phyloP scores from a whole-genome alignment of 495 filamentous ascomycete species.

The Penicillium paradoxum region DNA sequence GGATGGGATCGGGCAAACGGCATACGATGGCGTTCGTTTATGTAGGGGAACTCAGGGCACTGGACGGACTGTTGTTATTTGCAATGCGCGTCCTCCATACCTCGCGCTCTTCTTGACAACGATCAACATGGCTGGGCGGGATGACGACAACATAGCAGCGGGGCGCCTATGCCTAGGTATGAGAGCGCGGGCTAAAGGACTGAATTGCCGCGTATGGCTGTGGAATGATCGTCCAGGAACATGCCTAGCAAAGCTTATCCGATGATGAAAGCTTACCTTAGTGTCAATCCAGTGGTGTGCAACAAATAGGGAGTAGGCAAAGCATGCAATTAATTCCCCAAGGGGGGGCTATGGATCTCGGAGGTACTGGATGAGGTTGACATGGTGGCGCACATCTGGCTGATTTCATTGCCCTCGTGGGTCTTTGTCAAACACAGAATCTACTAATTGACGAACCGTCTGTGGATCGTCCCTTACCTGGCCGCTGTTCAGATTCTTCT shows the following conservation, averaged over 20 bases:
- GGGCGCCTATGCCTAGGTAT: slow-evolving; percentile 9
- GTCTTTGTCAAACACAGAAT: no score
- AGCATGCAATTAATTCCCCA: no score
- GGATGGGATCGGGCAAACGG: slow-evolving; percentile 5
- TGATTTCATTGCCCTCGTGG: neutral
- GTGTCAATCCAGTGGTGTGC: no score
- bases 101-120: slow-evolving; percentile 6
- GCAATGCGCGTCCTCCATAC: slow-evolving; percentile 17
- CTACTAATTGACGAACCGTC: no score
- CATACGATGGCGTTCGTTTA: slow-evolving; percentile 16
- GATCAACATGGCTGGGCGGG: slow-evolving; percentile 14
- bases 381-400: neutral
- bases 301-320: no score
- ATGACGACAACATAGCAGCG: slow-evolving; percentile 20
- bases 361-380: neutral
- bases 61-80: slow-evolving; percentile 13
- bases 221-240: slow-evolving; percentile 21
- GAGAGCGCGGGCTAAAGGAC: slow-evolving; percentile 5
- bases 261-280: neutral
- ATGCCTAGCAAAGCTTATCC: slow-evolving; percentile 2
- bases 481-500: no score
- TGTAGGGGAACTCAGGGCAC: slow-evolving; percentile 6
- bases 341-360: no score
- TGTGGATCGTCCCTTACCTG: no score
- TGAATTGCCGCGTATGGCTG: neutral